Conservation (phyloP, 2,329 filamentous ascomycete genomes). For the Aspergillus sp. region DNA sequence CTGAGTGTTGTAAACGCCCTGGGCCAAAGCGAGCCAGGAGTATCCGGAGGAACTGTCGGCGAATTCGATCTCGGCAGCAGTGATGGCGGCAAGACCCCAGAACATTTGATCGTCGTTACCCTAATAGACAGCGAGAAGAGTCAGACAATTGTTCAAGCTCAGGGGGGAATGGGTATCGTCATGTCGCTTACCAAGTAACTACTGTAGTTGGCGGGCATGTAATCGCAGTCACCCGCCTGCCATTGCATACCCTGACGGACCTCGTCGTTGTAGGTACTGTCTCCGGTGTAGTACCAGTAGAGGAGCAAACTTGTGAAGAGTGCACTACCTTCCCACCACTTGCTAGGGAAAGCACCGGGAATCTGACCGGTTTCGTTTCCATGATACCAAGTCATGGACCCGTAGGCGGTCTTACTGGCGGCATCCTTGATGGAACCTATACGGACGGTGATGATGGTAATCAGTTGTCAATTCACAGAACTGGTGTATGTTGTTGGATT, state of each 20-base stretch:
- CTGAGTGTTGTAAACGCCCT: conserved; percentile 73
- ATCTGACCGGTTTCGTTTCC: conserved; percentile 54
- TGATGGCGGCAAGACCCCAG: conserved; percentile 69
- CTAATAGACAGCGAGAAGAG: conserved; percentile 15
- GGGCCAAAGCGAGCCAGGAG: conserved; percentile 59
- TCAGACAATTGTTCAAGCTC: neutral
- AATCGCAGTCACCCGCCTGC: conserved; percentile 39
- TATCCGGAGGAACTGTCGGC: conserved; percentile 54
- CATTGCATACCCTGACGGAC: conserved; percentile 46
- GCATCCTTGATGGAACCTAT: conserved; percentile 49
- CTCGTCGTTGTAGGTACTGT: conserved; percentile 62
- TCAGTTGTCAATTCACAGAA: neutral
- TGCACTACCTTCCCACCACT: conserved; percentile 74
- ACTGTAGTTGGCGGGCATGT: conserved; percentile 42
- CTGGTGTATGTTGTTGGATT: too few relatives aligned
- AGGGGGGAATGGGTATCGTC: too few relatives aligned
- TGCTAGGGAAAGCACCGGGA: conserved; percentile 64
- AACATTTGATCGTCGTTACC: conserved; percentile 74
- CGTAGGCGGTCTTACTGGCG: conserved; percentile 45
- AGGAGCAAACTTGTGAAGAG: conserved; percentile 70
- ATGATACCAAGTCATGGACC: conserved; percentile 55
- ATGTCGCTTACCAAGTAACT: conserved; percentile 26
- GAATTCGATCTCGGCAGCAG: conserved; percentile 66
- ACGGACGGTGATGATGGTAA: neutral
- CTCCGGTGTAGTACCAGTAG: conserved; percentile 69